Evolutionary conservation across 345 rosid genomes (phyloP).

Genomic region (Brassica incana): DNA sequence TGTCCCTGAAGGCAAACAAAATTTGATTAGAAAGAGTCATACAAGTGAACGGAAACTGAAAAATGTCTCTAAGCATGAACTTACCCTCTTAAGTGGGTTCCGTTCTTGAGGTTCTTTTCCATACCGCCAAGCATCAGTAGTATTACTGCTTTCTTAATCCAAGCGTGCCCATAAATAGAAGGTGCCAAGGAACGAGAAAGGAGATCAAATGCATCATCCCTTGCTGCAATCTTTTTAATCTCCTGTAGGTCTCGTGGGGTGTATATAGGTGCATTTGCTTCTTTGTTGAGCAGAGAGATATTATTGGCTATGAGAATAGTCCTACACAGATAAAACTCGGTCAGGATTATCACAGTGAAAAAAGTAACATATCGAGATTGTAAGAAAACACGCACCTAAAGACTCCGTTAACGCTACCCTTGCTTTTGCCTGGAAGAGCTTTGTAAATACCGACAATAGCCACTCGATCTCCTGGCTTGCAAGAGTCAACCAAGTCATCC

Average conservation of each 20-base stretch:
- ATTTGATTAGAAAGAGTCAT: background rate
- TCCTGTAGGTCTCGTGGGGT: slow-evolving; percentile 73
- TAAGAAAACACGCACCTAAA: slow-evolving; percentile 61
- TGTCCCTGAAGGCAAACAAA: slow-evolving; percentile 57
- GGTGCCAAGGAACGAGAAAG: slow-evolving; percentile 94
- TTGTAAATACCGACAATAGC: slow-evolving; percentile 87
- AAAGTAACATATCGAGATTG: background rate
- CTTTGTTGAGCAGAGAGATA: slow-evolving; percentile 88
- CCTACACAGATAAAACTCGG: slow-evolving; percentile 48
- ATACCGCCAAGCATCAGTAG: slow-evolving; percentile 94
- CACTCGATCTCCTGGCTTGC: slow-evolving; percentile 99
- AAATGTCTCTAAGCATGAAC: background rate
- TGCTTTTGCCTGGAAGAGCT: slow-evolving; percentile 92
- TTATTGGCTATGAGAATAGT: slow-evolving; percentile 90
- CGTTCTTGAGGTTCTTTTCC: slow-evolving; percentile 93
- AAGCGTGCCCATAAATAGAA: slow-evolving; percentile 89
- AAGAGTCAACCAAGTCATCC: slow-evolving; percentile 95
- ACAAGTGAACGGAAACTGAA: slow-evolving; percentile 8
- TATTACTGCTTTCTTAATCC: slow-evolving; percentile 97
- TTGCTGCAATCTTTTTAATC: slow-evolving; percentile 82
- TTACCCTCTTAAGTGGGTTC: slow-evolving; percentile 97
- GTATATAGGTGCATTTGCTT: slow-evolving; percentile 93
- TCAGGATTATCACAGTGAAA: slow-evolving; percentile 15
- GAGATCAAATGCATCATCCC: slow-evolving; percentile 85
- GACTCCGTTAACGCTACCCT: slow-evolving; percentile 97